These are phyloP conservation scores for Ceratobasidium sp. DNA, from an alignment of 1,284 basidiomycete genomes.

Conservation along the genomic window DNA sequence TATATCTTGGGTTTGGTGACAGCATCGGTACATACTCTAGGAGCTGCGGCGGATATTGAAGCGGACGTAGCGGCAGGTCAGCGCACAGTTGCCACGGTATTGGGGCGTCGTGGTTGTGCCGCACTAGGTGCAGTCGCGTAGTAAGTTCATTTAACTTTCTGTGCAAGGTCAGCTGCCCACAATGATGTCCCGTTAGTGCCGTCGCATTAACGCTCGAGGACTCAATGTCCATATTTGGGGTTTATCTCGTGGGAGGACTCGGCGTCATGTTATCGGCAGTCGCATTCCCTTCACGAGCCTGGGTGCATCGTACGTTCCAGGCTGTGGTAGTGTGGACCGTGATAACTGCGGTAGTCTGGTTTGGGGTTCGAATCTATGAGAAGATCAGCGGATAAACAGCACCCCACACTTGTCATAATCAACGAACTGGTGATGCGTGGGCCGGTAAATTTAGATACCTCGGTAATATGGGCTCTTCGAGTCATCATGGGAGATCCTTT, in stretches of 20 bases:
- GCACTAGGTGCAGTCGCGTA: conserved; percentile 42
- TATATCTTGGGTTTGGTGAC: conserved; percentile 43
- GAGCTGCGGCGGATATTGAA: conserved; percentile 44
- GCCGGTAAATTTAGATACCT: not conserved
- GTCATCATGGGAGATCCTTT: too few species aligned
- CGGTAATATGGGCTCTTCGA: too few species aligned
- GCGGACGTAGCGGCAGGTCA: conserved; percentile 44
- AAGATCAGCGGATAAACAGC: not conserved
- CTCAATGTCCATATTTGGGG: conserved; percentile 25
- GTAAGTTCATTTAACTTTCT: conserved; percentile 39
- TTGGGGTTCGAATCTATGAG: conserved; percentile 31
- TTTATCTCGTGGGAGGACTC: conserved; percentile 26
- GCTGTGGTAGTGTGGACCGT: conserved; percentile 39
- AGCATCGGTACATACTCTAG: conserved; percentile 44
- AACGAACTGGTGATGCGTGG: not conserved
- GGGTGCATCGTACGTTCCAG: conserved; percentile 39
- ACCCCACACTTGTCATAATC: not conserved
- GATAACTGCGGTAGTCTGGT: conserved; percentile 38
- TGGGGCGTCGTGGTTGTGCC: conserved; percentile 41
- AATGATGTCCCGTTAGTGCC: conserved; percentile 1
- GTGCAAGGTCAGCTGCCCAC: not conserved
- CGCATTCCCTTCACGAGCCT: conserved; percentile 13
- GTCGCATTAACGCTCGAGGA: conserved; percentile 9
- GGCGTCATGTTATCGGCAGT: conserved; percentile 28
- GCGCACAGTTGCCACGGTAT: conserved; percentile 44